Conservation (phyloP, 257 asterid species). For the Capsicum baccatum region DNA sequence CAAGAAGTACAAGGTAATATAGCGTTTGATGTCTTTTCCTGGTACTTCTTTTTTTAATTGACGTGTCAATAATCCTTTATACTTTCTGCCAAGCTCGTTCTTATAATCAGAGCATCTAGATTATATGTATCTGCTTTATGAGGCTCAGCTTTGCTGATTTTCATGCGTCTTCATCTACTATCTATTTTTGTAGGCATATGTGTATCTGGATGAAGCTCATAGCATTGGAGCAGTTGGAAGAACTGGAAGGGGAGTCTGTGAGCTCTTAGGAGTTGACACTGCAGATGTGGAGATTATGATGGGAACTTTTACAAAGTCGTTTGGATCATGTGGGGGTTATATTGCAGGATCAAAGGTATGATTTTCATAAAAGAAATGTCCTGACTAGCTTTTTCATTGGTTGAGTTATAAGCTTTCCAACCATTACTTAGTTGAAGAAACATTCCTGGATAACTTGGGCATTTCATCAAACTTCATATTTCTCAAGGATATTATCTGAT, state of each 20-base stretch:
- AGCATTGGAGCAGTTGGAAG: slow-evolving; percentile 98
- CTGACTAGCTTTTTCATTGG: background rate
- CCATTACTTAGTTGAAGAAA: background rate
- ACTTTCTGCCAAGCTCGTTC: background rate
- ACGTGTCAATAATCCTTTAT: background rate
- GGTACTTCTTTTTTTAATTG: background rate
- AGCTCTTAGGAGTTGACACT: slow-evolving; percentile 95
- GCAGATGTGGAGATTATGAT: slow-evolving; percentile 93
- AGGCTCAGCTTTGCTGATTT: background rate
- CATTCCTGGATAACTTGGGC: background rate
- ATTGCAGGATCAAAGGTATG: slow-evolving; percentile 91
- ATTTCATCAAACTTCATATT: background rate
- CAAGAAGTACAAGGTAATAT: slow-evolving; percentile 89
- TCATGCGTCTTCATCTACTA: slow-evolving; percentile 9
- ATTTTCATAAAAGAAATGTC: background rate
- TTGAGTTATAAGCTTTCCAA: background rate
- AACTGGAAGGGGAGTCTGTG: slow-evolving; percentile 95
- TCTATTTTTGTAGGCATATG: slow-evolving; percentile 61
- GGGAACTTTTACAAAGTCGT: slow-evolving; percentile 99
- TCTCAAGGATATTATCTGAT: slow-evolving; percentile 13
- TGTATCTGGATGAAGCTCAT: slow-evolving; percentile 97
- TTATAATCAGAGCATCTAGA: background rate
- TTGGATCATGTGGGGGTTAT: slow-evolving; percentile 97
- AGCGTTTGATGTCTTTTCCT: background rate
- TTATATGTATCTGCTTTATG: background rate